These are phyloP conservation scores for Xylariaceae sp. DNA, from an alignment of 2,329 filamentous ascomycete species.

Conservation along the genomic window DNA sequence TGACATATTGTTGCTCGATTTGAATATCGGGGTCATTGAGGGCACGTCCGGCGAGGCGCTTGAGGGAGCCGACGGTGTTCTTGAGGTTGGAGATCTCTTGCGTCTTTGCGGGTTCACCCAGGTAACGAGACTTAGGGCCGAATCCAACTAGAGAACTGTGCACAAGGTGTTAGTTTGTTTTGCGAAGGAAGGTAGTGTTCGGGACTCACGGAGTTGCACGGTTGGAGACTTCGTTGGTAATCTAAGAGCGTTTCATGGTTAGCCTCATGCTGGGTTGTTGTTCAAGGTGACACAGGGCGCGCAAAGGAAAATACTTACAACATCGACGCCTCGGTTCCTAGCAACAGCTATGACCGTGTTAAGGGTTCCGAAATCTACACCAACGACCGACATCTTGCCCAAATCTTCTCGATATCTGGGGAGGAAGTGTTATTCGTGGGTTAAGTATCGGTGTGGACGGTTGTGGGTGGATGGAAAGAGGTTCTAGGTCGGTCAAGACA, in stretches of 20 bases:
- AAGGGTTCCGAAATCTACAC: constrained; percentile 89
- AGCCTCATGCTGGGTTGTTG: constrained; percentile 20
- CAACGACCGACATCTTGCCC: constrained; percentile 53
- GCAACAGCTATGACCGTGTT: constrained; percentile 98
- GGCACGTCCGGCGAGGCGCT: constrained; percentile 84
- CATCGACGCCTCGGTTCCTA: constrained; percentile 97
- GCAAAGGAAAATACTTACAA: constrained; percentile 62
- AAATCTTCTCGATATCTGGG: constrained; percentile 25
- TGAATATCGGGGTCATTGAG: constrained; percentile 88
- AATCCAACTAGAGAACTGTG: constrained; percentile 88
- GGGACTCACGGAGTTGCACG: constrained; percentile 87
- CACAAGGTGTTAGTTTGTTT: neutral
- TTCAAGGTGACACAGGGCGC: constrained; percentile 11
- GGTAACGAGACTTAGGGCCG: constrained; percentile 86
- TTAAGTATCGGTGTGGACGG: neutral
- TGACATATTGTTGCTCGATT: constrained; percentile 88
- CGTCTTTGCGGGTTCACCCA: constrained; percentile 94
- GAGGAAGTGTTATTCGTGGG: constrained; percentile 5
- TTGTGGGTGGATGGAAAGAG: neutral
- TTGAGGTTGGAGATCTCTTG: constrained; percentile 99
- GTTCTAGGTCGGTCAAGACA: constrained; percentile 5
- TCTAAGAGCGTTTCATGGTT: constrained; percentile 49
- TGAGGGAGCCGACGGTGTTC: constrained; percentile 92
- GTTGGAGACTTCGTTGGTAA: constrained; percentile 99
- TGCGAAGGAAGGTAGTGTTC: constrained; percentile 10